phyloP scores from a whole-genome alignment of 2,329 filamentous ascomycete species.

The Fusarium musae region DNA sequence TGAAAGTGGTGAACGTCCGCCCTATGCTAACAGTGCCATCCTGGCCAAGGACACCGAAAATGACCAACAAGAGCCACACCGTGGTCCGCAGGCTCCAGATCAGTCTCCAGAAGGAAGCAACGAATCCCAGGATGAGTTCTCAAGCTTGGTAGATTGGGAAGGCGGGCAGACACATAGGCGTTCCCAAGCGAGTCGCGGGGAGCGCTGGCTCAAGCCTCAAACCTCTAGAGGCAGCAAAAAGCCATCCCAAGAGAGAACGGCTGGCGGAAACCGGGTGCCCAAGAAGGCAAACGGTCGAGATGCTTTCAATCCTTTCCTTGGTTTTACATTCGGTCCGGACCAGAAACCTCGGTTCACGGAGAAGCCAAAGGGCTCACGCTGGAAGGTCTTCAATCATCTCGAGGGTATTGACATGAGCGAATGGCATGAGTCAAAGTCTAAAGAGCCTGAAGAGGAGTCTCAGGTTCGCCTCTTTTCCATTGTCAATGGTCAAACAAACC shows the following conservation, averaged over 20 bases:
- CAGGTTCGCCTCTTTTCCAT: conserved; percentile 20
- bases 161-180: background rate
- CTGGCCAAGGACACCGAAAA: background rate
- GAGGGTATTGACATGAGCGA: conserved; percentile 34
- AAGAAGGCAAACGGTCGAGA: background rate
- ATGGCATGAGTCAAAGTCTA: conserved; percentile 19
- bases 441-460: background rate
- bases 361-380: conserved; percentile 24
- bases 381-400: conserved; percentile 33
- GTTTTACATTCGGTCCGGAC: background rate
- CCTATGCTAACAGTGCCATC: background rate
- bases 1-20: background rate
- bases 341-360: background rate
- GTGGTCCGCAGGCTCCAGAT: background rate
- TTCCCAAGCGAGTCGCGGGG: background rate
- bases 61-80: background rate
- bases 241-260: background rate
- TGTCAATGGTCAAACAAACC: background rate
- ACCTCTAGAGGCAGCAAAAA: background rate
- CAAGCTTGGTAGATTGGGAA: too few species aligned
- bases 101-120: background rate
- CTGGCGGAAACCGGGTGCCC: background rate
- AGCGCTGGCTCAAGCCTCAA: background rate
- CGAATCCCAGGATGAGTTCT: background rate
- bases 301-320: conserved; percentile 37